phyloP scores from a whole-genome alignment of 495 filamentous ascomycete genomes.

The Apiosordaria backusii region DNA sequence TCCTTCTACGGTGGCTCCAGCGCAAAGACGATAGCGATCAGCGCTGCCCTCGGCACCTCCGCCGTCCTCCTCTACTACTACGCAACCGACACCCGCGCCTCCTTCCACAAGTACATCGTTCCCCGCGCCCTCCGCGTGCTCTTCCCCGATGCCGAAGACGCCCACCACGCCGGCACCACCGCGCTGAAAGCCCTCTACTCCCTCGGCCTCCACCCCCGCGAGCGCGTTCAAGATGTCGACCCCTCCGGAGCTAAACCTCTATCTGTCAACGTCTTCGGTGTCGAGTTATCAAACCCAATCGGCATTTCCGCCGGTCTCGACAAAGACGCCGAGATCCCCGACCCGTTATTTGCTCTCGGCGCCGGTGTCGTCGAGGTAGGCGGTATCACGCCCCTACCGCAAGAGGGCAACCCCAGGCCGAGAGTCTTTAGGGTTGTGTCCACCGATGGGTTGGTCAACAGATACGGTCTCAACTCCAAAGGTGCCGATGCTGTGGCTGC shows the following conservation, averaged over 20 bases:
- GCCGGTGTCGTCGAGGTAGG: slow-evolving; percentile 85
- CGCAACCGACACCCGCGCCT: slow-evolving; percentile 84
- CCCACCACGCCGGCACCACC: slow-evolving; percentile 72
- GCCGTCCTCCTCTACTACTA: slow-evolving; percentile 61
- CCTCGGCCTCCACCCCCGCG: slow-evolving; percentile 68
- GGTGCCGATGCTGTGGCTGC: slow-evolving; percentile 84
- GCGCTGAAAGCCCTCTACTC: slow-evolving; percentile 65
- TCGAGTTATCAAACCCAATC: slow-evolving; percentile 75
- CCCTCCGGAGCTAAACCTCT: slow-evolving; percentile 28
- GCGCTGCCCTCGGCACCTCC: slow-evolving; percentile 47
- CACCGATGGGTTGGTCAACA: slow-evolving; percentile 84
- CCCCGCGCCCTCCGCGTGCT: slow-evolving; percentile 68
- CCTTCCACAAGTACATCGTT: slow-evolving; percentile 75
- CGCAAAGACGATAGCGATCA: slow-evolving; percentile 49
- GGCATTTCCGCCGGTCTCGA: slow-evolving; percentile 91
- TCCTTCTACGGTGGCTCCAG: background rate
- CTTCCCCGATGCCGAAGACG: slow-evolving; percentile 83
- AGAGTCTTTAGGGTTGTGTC: slow-evolving; percentile 81
- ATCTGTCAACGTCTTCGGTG: slow-evolving; percentile 67
- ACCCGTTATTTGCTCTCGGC: slow-evolving; percentile 75
- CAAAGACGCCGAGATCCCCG: slow-evolving; percentile 85
- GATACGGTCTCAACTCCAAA: slow-evolving; percentile 89
- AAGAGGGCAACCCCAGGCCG: slow-evolving; percentile 80
- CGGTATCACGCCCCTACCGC: slow-evolving; percentile 78
- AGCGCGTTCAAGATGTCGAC: slow-evolving; percentile 46